These are phyloP conservation scores for Royoungia palumana DNA, from an alignment of 768 basidiomycete genomes.

Conservation along the genomic window DNA sequence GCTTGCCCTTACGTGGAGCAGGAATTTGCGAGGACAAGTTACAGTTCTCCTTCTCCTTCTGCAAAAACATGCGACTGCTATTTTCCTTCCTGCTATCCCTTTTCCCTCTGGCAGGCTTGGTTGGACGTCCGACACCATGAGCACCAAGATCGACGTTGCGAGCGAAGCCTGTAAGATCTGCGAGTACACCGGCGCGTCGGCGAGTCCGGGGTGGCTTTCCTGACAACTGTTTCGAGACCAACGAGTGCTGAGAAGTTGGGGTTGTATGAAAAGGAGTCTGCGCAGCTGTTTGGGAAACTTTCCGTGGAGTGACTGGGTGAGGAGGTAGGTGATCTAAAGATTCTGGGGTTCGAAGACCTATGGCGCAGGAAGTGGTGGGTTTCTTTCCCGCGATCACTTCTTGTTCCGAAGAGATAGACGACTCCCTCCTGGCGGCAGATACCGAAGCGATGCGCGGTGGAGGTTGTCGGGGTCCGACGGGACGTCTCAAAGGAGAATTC, in stretches of 20 bases:
- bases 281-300: constrained; percentile 6
- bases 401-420: not conserved
- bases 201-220: constrained; percentile 28
- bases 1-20: constrained; percentile 5
- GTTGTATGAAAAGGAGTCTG: constrained; percentile 14
- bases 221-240: constrained; percentile 20
- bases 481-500: constrained; percentile 23
- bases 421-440: constrained; percentile 1
- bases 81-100: constrained; percentile 28
- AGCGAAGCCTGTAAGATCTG: constrained; percentile 39
- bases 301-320: not conserved
- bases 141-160: constrained; percentile 31
- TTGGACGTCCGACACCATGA: constrained; percentile 25
- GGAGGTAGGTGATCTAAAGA: not conserved
- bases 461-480: constrained; percentile 21
- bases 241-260: constrained; percentile 6
- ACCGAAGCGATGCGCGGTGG: constrained; percentile 11
- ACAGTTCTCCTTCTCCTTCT: constrained; percentile 29
- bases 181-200: constrained; percentile 33
- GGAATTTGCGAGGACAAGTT: constrained; percentile 2
- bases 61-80: constrained; percentile 5
- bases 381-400: constrained; percentile 5
- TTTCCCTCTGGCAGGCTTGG: constrained; percentile 24
- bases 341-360: constrained; percentile 1
- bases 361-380: not conserved